Evolutionary conservation across 148 eudicot species (phyloP).

Genomic region (Fallopia convolvulus): DNA sequence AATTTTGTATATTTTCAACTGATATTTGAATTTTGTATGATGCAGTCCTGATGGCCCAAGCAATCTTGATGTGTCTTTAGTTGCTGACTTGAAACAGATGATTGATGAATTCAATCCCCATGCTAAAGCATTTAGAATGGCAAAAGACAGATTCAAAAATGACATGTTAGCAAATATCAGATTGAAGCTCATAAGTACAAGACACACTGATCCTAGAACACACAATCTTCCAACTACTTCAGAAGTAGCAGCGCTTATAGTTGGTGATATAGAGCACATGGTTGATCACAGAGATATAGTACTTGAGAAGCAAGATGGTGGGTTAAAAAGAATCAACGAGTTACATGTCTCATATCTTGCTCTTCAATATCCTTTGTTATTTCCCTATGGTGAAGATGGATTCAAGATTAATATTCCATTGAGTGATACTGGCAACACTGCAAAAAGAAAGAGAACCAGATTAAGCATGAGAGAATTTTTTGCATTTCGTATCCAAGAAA

Average conservation of each 20-base stretch:
- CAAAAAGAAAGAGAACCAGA: background rate
- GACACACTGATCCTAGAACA: background rate
- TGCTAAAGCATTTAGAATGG: background rate
- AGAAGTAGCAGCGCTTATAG: background rate
- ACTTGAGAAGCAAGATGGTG: background rate
- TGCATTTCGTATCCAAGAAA: constrained; percentile 1
- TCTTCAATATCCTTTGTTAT: constrained; percentile 13
- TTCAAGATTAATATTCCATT: background rate
- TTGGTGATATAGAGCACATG: background rate
- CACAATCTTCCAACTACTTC: background rate
- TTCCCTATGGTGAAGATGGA: constrained; percentile 17
- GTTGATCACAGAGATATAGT: background rate
- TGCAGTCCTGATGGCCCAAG: background rate
- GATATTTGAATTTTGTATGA: background rate
- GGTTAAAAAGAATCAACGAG: background rate
- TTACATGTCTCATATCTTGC: background rate
- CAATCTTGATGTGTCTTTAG: too few relatives aligned
- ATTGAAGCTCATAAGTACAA: background rate
- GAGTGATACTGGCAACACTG: background rate
- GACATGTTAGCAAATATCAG: background rate
- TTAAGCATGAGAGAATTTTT: background rate
- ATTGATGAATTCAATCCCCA: background rate
- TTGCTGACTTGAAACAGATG: background rate
- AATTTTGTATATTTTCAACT: too few relatives aligned
- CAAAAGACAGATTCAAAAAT: background rate